Evolutionary conservation across 1,139 yeast species (phyloP).

Genomic region (Pneumocystis carinii): DNA sequence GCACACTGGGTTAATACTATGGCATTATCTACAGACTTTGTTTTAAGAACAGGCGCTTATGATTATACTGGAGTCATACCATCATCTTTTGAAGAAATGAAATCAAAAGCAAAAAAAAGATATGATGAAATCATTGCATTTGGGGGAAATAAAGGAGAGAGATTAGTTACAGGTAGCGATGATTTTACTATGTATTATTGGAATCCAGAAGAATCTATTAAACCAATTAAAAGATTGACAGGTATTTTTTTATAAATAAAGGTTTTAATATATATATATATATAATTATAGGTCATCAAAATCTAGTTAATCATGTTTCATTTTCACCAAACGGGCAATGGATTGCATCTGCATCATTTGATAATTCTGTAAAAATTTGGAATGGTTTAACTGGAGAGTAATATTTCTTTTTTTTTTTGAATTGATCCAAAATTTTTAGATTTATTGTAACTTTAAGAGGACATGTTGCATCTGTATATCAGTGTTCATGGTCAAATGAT

Average conservation of each 20-base stretch:
- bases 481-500: slow-evolving; percentile 98
- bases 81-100: slow-evolving; percentile 24
- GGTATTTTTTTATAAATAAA: neutral
- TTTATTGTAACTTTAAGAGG: slow-evolving; percentile 85
- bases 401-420: neutral
- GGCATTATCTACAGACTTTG: slow-evolving; percentile 81
- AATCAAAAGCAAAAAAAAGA: slow-evolving; percentile 40
- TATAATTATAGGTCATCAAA: slow-evolving; percentile 59
- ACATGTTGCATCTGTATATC: slow-evolving; percentile 95
- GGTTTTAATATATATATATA: neutral
- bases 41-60: slow-evolving; percentile 67
- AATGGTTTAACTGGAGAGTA: slow-evolving; percentile 68
- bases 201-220: slow-evolving; percentile 56
- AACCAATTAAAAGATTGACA: slow-evolving; percentile 84
- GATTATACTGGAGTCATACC: slow-evolving; percentile 41
- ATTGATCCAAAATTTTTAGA: slow-evolving; percentile 23
- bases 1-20: slow-evolving; percentile 98
- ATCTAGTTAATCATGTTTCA: slow-evolving; percentile 85
- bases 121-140: slow-evolving; percentile 68
- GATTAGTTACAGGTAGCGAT: slow-evolving; percentile 88
- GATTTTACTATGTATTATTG: slow-evolving; percentile 96
- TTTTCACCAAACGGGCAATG: slow-evolving; percentile 91
- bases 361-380: slow-evolving; percentile 89
- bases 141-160: slow-evolving; percentile 48
- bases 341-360: slow-evolving; percentile 87